Evolutionary conservation across 2,329 filamentous ascomycete genomes (phyloP).

Genomic region (Hysterium pulicare): DNA sequence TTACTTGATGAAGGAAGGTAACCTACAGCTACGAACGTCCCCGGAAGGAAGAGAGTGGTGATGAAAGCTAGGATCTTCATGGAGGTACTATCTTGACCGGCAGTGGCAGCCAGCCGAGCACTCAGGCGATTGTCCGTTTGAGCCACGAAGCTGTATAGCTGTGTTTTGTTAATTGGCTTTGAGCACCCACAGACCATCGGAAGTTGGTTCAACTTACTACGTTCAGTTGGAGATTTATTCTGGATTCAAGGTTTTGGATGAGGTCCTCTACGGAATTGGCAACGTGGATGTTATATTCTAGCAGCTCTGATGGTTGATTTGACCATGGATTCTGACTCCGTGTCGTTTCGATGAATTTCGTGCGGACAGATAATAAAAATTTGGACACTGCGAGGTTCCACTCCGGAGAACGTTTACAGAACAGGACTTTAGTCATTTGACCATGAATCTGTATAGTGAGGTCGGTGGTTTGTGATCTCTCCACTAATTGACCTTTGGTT

Average conservation of each 20-base stretch:
- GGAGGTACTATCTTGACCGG: constrained; percentile 26
- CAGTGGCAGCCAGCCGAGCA: constrained; percentile 5
- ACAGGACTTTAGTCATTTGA: constrained; percentile 3
- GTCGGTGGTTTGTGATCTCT: not conserved
- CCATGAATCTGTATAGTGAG: constrained; percentile 3
- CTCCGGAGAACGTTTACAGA: constrained; percentile 1
- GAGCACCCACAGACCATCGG: not conserved
- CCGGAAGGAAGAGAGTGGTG: constrained; percentile 40
- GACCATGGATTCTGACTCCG: not conserved
- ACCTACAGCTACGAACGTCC: constrained; percentile 34
- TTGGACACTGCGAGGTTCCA: constrained; percentile 1
- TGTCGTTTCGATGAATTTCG: not conserved
- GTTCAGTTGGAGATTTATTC: not conserved
- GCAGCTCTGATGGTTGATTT: not conserved
- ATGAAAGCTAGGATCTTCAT: constrained; percentile 40
- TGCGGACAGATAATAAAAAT: not conserved
- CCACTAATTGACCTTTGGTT: not conserved
- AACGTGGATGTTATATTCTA: not conserved
- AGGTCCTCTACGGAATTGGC: not conserved
- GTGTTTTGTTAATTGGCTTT: not conserved
- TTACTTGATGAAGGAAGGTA: not conserved
- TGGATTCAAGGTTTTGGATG: not conserved
- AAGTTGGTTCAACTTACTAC: not conserved
- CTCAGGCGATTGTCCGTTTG: constrained; percentile 3
- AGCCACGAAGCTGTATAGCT: constrained; percentile 1